Percentiles rank a stretch among this genome's conserved stretches.
Conservation (phyloP, 768 basidiomycete species). For the Lenzites betulinus region DNA sequence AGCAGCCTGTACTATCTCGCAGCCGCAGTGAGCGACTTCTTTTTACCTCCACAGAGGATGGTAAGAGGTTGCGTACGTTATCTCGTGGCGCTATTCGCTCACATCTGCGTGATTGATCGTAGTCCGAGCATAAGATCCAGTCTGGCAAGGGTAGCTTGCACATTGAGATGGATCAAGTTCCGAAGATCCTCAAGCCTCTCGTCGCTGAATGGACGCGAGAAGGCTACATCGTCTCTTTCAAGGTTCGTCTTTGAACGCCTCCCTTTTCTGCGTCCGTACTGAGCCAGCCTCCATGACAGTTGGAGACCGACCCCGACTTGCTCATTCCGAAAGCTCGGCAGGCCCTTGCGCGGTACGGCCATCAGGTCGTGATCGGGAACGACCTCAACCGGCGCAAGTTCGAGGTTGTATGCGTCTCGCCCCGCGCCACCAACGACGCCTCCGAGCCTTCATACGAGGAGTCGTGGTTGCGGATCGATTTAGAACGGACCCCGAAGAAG, state of each 20-base stretch:
- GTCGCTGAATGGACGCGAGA: constrained; percentile 92
- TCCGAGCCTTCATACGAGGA: constrained; percentile 44
- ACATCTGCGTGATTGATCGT: background rate
- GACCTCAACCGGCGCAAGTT: constrained; percentile 89
- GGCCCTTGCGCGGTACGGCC: constrained; percentile 91
- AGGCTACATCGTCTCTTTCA: constrained; percentile 96
- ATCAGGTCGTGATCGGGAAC: constrained; percentile 97
- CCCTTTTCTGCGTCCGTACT: background rate
- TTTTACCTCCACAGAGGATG: constrained; percentile 88
- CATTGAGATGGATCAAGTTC: constrained; percentile 99
- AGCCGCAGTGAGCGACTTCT: constrained; percentile 98
- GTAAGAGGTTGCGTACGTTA: constrained; percentile 44
- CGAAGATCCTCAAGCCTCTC: constrained; percentile 91
- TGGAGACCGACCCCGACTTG: constrained; percentile 86
- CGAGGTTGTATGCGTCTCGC: constrained; percentile 91
- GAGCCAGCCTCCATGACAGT: constrained; percentile 45
- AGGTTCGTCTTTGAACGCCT: constrained; percentile 55
- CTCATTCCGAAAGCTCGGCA: constrained; percentile 89
- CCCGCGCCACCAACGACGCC: constrained; percentile 17
- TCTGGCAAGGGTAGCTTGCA: constrained; percentile 91
- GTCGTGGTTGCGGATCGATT: constrained; percentile 65
- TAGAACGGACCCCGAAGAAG: constrained; percentile 37
- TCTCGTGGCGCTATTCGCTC: background rate
- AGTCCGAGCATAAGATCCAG: constrained; percentile 99
- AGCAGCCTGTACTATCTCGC: constrained; percentile 94